These are phyloP conservation scores for Camellia oleifera DNA, from an alignment of 179 eudicot species.

Conservation along the genomic window DNA sequence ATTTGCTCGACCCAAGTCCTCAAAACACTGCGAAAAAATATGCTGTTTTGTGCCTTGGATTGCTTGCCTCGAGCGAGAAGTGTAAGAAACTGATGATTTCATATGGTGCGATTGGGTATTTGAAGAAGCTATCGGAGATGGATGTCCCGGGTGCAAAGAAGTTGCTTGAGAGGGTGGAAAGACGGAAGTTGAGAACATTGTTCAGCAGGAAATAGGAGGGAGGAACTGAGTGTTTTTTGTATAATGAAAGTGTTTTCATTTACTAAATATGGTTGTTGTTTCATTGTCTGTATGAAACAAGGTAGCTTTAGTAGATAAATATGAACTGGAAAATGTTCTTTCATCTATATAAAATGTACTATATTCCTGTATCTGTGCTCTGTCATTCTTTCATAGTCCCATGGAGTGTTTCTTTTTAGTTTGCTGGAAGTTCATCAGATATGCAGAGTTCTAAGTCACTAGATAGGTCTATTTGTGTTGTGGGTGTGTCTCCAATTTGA, in stretches of 20 bases:
- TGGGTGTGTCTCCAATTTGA: no score
- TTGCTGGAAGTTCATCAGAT: background rate
- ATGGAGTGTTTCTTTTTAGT: background rate
- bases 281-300: conserved; percentile 71
- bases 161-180: conserved; percentile 78
- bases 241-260: background rate
- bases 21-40: conserved; percentile 89
- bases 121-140: conserved; percentile 85
- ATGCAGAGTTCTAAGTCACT: background rate
- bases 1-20: conserved; percentile 79
- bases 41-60: conserved; percentile 54
- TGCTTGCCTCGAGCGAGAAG: conserved; percentile 68
- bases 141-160: conserved; percentile 83
- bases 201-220: conserved; percentile 59
- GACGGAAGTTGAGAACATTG: conserved; percentile 67
- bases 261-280: conserved; percentile 28
- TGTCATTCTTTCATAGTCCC: background rate
- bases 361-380: background rate
- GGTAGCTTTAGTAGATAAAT: background rate
- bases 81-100: conserved; percentile 89
- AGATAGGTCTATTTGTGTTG: no score
- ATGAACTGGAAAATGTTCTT: conserved; percentile 1
- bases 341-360: background rate
- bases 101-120: conserved; percentile 91
- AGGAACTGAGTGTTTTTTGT: background rate